Percentiles rank a stretch among this genome's conserved stretches.
Evolutionary conservation across 2,329 filamentous ascomycete species (phyloP).

Genomic region (Colletotrichum liriopes): DNA sequence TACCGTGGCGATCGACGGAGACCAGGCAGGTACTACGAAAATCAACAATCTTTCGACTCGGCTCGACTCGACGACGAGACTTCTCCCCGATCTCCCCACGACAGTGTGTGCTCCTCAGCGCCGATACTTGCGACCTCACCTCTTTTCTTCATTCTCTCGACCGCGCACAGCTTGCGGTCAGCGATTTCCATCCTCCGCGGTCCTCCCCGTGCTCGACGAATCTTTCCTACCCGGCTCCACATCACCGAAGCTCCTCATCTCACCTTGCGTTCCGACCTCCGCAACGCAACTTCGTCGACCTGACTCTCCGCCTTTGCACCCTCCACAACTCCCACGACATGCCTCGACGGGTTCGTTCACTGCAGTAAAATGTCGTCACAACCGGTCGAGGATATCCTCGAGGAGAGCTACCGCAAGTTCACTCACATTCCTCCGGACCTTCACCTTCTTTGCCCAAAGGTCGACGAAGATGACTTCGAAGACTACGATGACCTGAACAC

Average conservation of each 20-base stretch:
- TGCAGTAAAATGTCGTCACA: conserved; percentile 54
- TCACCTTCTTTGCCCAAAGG: conserved; percentile 79
- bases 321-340: conserved; percentile 7
- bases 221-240: not conserved
- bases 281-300: not conserved
- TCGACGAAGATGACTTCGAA: conserved; percentile 73
- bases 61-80: conserved; percentile 8
- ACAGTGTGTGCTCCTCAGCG: not conserved
- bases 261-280: not conserved
- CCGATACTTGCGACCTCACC: not conserved
- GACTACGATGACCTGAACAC: conserved; percentile 73
- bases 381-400: conserved; percentile 58
- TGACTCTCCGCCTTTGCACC: not conserved
- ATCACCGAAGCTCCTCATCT: conserved; percentile 1
- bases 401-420: conserved; percentile 60
- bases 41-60: conserved; percentile 9
- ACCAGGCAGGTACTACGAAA: not conserved
- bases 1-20: not conserved
- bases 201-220: not conserved
- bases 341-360: conserved; percentile 21
- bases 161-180: not conserved
- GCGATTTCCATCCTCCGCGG: not conserved
- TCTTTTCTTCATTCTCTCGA: not conserved
- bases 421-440: conserved; percentile 61
- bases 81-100: not conserved